These are phyloP conservation scores for Wallacemonas sp. DNA, from an alignment of 208 protist genomes.

Conservation along the genomic window DNA sequence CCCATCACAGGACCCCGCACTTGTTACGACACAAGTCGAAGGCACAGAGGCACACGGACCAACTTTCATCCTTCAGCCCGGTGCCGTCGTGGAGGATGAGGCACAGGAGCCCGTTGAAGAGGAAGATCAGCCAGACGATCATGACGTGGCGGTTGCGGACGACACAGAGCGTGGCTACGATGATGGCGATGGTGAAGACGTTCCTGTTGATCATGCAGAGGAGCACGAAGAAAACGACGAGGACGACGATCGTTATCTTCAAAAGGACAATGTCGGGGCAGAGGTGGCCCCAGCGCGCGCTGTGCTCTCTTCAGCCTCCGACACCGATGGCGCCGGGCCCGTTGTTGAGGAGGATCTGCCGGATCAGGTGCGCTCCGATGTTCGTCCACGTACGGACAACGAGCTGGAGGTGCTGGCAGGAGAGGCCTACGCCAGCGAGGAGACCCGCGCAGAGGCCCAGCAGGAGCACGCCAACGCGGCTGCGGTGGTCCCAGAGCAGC, in stretches of 20 bases:
- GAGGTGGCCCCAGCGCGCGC: constrained; percentile 19
- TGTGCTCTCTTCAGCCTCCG: neutral
- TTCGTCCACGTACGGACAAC: constrained; percentile 16
- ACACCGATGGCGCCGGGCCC: neutral
- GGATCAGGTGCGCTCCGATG: constrained; percentile 43
- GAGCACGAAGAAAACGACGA: constrained; percentile 1
- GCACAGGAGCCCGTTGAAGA: neutral
- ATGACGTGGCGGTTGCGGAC: neutral
- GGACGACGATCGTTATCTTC: neutral
- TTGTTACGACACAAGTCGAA: constrained; percentile 1
- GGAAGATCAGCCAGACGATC: neutral
- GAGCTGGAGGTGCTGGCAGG: neutral
- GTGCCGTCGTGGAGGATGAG: neutral
- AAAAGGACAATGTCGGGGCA: constrained; percentile 25
- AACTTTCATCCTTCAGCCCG: neutral
- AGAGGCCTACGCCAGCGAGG: constrained; percentile 7
- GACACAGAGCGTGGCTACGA: too few relatives aligned
- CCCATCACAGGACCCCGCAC: neutral
- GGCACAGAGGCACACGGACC: neutral
- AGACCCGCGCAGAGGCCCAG: neutral
- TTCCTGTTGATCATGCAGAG: neutral
- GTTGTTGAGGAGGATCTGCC: constrained; percentile 26
- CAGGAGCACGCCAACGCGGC: neutral
- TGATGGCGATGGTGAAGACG: neutral
- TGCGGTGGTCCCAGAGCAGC: constrained; percentile 1